Percentiles rank a stretch among this genome's conserved stretches.
phyloP scores from a whole-genome alignment of 2,329 filamentous ascomycete species.

The Amesomyces nigricolor region DNA sequence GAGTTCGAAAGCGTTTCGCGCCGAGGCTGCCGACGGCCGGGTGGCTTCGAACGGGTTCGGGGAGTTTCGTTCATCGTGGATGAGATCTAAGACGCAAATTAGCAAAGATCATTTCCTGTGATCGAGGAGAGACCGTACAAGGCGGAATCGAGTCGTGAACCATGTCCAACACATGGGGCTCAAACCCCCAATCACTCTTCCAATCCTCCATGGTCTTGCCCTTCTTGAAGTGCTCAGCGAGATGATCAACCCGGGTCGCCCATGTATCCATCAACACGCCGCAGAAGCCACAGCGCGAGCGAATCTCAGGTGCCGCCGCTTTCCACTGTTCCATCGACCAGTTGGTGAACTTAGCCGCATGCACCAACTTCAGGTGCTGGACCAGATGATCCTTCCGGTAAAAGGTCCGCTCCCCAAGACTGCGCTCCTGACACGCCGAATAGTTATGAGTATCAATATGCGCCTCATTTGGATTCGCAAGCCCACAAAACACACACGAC shows the following conservation, averaged over 20 bases:
- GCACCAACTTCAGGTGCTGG: conserved; percentile 58
- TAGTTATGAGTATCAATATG: conserved; percentile 57
- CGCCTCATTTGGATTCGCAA: conserved; percentile 47
- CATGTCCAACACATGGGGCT: conserved; percentile 54
- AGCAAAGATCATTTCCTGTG: conserved; percentile 25
- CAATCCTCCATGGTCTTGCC: conserved; percentile 63
- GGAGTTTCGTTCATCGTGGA: conserved; percentile 56
- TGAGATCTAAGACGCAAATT: conserved; percentile 45
- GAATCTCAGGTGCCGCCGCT: conserved; percentile 53
- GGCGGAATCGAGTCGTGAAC: conserved; percentile 63
- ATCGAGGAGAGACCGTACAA: conserved; percentile 43
- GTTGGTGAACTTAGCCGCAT: conserved; percentile 53
- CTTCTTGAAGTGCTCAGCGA: conserved; percentile 63
- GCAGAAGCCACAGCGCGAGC: conserved; percentile 62
- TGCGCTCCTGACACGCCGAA: conserved; percentile 61
- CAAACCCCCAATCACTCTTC: conserved; percentile 67
- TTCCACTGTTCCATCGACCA: conserved; percentile 64
- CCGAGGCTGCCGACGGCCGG: conserved; percentile 39
- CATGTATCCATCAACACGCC: conserved; percentile 57
- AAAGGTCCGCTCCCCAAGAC: conserved; percentile 56
- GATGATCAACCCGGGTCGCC: conserved; percentile 55
- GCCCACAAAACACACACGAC: conserved; percentile 55
- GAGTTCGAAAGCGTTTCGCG: conserved; percentile 55
- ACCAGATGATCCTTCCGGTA: conserved; percentile 64
- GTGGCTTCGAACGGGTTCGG: conserved; percentile 50